These are phyloP conservation scores for Nidularia sp. DNA, from an alignment of 768 basidiomycete genomes.

Conservation along the genomic window DNA sequence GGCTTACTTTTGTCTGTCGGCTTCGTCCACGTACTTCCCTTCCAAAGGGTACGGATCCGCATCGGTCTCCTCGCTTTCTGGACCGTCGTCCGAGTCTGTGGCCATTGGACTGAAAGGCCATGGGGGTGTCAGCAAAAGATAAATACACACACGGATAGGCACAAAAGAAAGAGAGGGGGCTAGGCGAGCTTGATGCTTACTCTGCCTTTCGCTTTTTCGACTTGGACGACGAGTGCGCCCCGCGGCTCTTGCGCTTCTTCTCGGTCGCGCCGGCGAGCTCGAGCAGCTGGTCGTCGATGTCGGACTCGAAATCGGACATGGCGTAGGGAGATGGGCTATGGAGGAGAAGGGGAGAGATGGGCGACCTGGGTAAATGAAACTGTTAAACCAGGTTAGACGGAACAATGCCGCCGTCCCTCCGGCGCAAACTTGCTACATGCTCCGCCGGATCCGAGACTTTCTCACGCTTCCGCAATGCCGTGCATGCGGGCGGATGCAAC, in stretches of 20 bases:
- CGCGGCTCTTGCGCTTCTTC: slow-evolving; percentile 51
- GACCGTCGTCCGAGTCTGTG: slow-evolving; percentile 49
- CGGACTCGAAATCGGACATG: slow-evolving; percentile 47
- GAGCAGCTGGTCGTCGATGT: slow-evolving; percentile 71
- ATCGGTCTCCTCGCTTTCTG: slow-evolving; percentile 61
- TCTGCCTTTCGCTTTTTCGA: slow-evolving; percentile 70
- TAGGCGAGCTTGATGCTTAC: slow-evolving; percentile 39
- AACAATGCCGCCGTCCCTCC: no score
- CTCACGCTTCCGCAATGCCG: no score
- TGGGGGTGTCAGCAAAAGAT: no score
- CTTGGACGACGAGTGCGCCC: slow-evolving; percentile 20
- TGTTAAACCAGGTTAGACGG: no score
- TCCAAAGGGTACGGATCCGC: slow-evolving; percentile 83
- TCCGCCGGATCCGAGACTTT: no score
- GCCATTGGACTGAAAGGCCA: slow-evolving; percentile 28
- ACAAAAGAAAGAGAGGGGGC: no score
- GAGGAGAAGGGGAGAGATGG: no score
- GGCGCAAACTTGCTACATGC: no score
- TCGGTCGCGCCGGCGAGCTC: slow-evolving; percentile 72
- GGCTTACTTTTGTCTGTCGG: slow-evolving; percentile 76
- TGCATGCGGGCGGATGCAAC: no score
- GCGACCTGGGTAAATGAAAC: no score
- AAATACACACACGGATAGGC: no score
- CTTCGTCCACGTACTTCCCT: slow-evolving; percentile 84
- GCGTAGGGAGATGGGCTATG: slow-evolving; percentile 4